Base-by-base conservation (phyloP, 768 basidiomycete species). In the Tylopilus felleus region DNA sequence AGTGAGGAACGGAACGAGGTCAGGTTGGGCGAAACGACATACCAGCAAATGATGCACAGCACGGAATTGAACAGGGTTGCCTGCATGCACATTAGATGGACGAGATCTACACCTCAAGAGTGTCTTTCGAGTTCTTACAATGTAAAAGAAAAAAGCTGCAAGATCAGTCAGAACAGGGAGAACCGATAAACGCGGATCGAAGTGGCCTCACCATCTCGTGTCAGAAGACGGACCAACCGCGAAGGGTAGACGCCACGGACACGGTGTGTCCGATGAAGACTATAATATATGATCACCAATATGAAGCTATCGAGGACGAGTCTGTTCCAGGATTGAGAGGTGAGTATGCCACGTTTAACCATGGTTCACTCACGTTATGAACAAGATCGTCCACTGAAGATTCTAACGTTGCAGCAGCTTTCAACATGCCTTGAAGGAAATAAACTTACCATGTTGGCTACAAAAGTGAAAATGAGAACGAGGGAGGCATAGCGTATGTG, bases 181-280 rank as follows among this genome's bases (percentile, higher is more conserved):
- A 14, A 17, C 21, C 21, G 31, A 22, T 8, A 31, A 14, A 22
- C 5, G 8, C 10, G 13, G 23, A 47, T 33, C 5, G 12, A 3
- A 53, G 47, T 40, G 21, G 22, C 4, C 62, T 55, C 44, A 68
- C 66, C 65, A n/a, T 67, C 68, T 45, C 65, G 58, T n/a, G 45
- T 17, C 16, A 67, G 66, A 36, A 59, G 45, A 31, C 7, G 35
- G 8, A 59, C 16, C 23, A 71, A 51, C 2, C 28, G 47, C 13
- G 47, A 48, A 21, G 27, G 40, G 12, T 16, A 17, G 21, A 45
- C 5, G 2, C 7, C 14, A 22, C 19, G 17, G 38, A 43, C 28
- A 28, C 52, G 1, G 23, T 33, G 35, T 16, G 42, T 22, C 10
- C 29, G 51, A 29, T 21, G 21, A 21, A 70, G 58, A 31, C 49